Evolutionary conservation across 2,329 filamentous ascomycete species (phyloP).

Genomic region (Fusarium sp.): DNA sequence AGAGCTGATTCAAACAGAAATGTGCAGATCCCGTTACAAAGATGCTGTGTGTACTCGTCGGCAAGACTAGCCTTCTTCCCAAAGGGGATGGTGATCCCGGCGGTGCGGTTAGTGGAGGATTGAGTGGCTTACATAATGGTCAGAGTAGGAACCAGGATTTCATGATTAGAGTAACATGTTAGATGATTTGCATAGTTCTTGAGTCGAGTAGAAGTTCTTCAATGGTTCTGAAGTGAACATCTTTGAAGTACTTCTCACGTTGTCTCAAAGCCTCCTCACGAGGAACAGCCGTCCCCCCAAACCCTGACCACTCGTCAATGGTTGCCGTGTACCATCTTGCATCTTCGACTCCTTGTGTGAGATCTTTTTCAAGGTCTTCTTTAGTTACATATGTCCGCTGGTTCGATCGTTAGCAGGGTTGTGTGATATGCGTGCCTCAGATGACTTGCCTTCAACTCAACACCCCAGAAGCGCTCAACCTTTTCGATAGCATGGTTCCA

Average conservation of each 20-base stretch:
- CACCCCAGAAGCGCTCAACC: neutral
- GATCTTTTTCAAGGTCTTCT: neutral
- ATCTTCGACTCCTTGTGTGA: neutral
- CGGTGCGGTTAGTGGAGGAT: neutral
- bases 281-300: neutral
- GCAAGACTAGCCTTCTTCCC: neutral
- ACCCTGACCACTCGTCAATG: conserved; percentile 2
- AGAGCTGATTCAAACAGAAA: neutral
- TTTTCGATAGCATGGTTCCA: conserved; percentile 5
- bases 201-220: neutral
- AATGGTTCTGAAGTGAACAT: neutral
- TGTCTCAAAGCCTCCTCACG: neutral
- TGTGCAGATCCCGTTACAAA: neutral
- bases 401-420: neutral
- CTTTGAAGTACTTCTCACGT: neutral
- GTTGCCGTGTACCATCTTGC: neutral
- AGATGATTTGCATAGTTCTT: neutral
- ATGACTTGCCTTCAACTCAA: neutral
- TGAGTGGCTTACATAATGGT: neutral
- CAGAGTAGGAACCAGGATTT: neutral
- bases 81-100: neutral
- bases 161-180: neutral
- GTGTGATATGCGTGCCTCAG: neutral
- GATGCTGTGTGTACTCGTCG: neutral
- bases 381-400: neutral